A percentile compares a stretch with the other conserved stretches of the same genome.
Conservation (phyloP, 192 early-diverging fungal genomes). For the Umbelopsis ramanniana region DNA sequence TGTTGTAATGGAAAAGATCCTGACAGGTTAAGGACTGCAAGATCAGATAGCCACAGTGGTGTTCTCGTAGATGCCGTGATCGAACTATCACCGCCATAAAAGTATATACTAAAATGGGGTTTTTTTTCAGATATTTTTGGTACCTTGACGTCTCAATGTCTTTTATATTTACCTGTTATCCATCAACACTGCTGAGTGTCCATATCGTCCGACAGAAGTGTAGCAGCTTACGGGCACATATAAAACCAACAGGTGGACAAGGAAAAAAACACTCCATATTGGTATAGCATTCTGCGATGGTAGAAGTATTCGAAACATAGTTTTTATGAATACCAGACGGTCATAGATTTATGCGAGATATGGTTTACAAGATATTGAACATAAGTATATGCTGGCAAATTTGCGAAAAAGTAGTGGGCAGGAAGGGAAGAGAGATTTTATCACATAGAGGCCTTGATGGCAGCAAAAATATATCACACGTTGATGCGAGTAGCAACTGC, state of each 20-base stretch:
- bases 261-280: background rate
- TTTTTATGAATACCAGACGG: background rate
- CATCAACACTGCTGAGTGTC: constrained; percentile 29
- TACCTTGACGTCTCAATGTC: background rate
- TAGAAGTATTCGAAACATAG: background rate
- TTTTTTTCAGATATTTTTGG: background rate
- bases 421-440: background rate
- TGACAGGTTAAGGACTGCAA: constrained; percentile 29
- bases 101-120: constrained; percentile 28
- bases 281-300: background rate
- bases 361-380: background rate
- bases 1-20: constrained; percentile 24
- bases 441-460: too few species aligned
- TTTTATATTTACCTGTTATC: constrained; percentile 23
- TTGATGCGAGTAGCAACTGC: background rate
- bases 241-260: background rate
- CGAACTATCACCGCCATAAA: constrained; percentile 39
- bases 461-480: too few species aligned
- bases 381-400: background rate
- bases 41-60: constrained; percentile 37
- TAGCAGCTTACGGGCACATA: constrained; percentile 2
- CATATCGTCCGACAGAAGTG: constrained; percentile 27
- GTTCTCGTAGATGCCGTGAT: constrained; percentile 23
- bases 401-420: too few species aligned
- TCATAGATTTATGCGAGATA: background rate